phyloP scores from a whole-genome alignment of 306 rosid genomes.

The Trichosanthes truncata region DNA sequence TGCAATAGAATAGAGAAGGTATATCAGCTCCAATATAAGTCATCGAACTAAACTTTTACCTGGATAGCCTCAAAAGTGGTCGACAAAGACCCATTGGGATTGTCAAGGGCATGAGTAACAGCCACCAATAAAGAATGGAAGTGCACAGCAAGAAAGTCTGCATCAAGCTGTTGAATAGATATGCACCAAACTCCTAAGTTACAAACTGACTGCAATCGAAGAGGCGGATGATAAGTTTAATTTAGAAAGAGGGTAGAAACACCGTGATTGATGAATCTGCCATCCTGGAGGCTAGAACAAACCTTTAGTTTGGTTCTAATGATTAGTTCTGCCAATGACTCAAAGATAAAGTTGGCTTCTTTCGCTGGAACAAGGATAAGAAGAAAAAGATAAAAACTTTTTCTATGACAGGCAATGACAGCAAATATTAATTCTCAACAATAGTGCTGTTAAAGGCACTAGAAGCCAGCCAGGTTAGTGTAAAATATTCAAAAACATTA shows the following conservation, averaged over 20 bases:
- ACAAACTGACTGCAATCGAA: constrained; percentile 54
- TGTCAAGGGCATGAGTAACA: constrained; percentile 63
- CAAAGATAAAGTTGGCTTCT: constrained; percentile 41
- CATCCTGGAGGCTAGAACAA: background rate
- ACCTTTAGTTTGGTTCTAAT: constrained; percentile 64
- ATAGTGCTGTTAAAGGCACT: background rate
- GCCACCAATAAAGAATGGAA: constrained; percentile 45
- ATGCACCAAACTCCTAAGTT: constrained; percentile 85
- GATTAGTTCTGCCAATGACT: constrained; percentile 43
- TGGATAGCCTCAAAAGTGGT: constrained; percentile 87
- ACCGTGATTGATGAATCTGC: background rate
- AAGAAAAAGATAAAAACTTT: background rate
- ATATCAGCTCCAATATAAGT: background rate
- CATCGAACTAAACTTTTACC: constrained; percentile 23
- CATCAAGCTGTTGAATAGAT: constrained; percentile 58
- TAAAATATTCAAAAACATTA: background rate
- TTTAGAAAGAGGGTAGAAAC: background rate
- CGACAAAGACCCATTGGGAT: constrained; percentile 78
- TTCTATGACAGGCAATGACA: background rate
- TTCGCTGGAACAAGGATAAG: constrained; percentile 31
- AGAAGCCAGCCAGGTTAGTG: background rate
- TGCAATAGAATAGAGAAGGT: background rate
- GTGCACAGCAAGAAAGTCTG: constrained; percentile 31
- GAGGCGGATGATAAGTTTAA: background rate
- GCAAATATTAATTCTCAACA: background rate